Base-by-base conservation (phyloP, 495 filamentous ascomycete genomes). In the Paragyromitra xinjiangensis region DNA sequence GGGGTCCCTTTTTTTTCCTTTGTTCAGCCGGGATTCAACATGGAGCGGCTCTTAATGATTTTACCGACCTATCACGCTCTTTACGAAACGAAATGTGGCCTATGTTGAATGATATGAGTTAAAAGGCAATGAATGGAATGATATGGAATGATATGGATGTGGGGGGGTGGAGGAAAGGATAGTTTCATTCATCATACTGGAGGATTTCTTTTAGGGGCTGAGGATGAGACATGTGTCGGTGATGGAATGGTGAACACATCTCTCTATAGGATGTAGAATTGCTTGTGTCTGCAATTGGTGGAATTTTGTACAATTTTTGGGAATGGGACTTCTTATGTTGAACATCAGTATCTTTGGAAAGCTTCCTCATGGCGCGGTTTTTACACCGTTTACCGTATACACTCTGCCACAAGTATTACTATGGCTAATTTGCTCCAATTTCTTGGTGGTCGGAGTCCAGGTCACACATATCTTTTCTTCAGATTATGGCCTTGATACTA, bases 41-140 rank as follows among this genome's bases (percentile, higher is more conserved):
- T 53, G 69, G 40, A n/a, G 39, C 50, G 34, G 22, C 44, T 40
- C 22, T 64, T 73, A 73, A 73, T 73, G 62, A 58, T 73, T 51
- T 67, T 72, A 65, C 69, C 69, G 58, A 65, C 69, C 45, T 72
- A 72, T 72, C 69, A 72, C 69, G 34, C 29, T 65, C 69, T 64
- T 72, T 72, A 69, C 50, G 65, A 64, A 51, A 64, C 34, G 39
- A 59, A 59, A 1, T 63, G 50, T 24, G 56, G 26, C 24, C 6
- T n/a, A 64, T 40, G 58, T 39, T 45, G 14, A 14, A 62, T 22
- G 44, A 50, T 24, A 14, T 12, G 45, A 29, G n/a, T 12, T 42
- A 22, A 11, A n/a, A 19, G 24, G 29, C 1, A 63, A 24, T 19
- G 34, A 44, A 11, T 26, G 56, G n/a, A 22, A 67, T 53, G 3